Evolutionary conservation across 371 early-diverging fungal species (phyloP), one percentile per base, ranked within the genome.

Genomic region (Mucor irregularis): DNA sequence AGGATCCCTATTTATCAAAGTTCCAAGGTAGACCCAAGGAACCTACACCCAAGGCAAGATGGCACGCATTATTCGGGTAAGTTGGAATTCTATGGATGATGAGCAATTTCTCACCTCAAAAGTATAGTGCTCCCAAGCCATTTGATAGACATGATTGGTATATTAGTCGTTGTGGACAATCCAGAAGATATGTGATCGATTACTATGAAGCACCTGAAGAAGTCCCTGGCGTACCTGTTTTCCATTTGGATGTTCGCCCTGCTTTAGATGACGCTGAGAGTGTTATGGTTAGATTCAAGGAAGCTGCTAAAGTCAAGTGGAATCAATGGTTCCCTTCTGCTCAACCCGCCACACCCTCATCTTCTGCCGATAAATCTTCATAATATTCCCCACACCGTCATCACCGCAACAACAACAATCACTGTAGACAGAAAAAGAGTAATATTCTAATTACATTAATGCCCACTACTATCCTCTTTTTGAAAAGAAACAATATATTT

Each of bases 61-160:
- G 83, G 66, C 73, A 84, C 62, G 66, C 80, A 57, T 74, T 74
- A 47, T 74, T 83, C 50, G 82, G 83, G 81, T 80, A 77, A 61
- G 73, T 49, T 10, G 9, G 25, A n/a, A 31, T n/a, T n/a, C n/a
- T n/a, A n/a, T n/a, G n/a, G n/a, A n/a, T n/a, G n/a, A n/a, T n/a
- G n/a, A n/a, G n/a, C n/a, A n/a, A n/a, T n/a, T n/a, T n/a, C n/a
- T n/a, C n/a, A n/a, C n/a, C n/a, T n/a, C n/a, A n/a, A n/a, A n/a
- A n/a, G 10, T 21, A 16, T 68, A 84, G 86, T 53, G 73, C 86
- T 0, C 83, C 84, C 16, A 74, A 74, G 44, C 90, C 90, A 4
- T 92, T 92, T 56, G 89, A 85, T 81, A 85, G 91, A 43, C 91
- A 91, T 65, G 90, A 91, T 70, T 91, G 91, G 91, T 69, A 81